A percentile compares a stretch with the other conserved stretches of the same genome.
Evolutionary conservation across 2,329 filamentous ascomycete species (phyloP).

Genomic region (Pseudohalonectria lignicola): DNA sequence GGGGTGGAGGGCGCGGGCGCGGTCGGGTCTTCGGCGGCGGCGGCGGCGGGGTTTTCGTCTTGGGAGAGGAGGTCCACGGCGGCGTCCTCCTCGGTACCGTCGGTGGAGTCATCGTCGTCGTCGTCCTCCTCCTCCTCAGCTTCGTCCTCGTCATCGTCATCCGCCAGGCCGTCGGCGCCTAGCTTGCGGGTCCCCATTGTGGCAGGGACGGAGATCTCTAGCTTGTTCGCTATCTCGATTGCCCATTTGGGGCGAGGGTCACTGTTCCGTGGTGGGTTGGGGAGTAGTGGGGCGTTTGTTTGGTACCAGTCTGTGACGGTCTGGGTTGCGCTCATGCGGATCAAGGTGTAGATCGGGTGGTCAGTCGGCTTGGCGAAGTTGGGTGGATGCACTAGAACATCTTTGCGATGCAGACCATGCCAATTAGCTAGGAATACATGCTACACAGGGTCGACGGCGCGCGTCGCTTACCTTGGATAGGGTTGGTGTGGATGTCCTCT

Average conservation of each 20-base stretch:
- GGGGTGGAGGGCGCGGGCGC: conserved; percentile 18
- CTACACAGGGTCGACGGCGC: too few species aligned
- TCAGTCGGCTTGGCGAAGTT: conserved; percentile 16
- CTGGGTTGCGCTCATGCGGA: conserved; percentile 39
- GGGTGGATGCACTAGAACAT: conserved; percentile 34
- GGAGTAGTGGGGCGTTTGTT: conserved; percentile 27
- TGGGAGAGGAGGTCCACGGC: conserved; percentile 4
- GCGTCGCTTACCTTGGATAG: conserved; percentile 32
- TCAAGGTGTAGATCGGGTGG: conserved; percentile 37
- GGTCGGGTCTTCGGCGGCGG: conserved; percentile 15
- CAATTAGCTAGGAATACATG: too few species aligned
- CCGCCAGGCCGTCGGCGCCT: conserved; percentile 18
- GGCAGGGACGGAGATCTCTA: conserved; percentile 31
- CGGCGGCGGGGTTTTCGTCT: conserved; percentile 17
- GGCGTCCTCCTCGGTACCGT: conserved; percentile 9
- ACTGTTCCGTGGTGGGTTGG: not conserved
- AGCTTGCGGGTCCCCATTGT: conserved; percentile 21
- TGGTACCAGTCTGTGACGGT: conserved; percentile 42
- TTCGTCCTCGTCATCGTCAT: conserved; percentile 18
- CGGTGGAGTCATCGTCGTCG: conserved; percentile 8
- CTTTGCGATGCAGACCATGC: too few species aligned
- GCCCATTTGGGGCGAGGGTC: conserved; percentile 31
- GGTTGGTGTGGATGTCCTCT: conserved; percentile 23
- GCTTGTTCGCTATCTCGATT: conserved; percentile 29
- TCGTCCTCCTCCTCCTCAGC: conserved; percentile 4